phyloP scores from a whole-genome alignment of 371 early-diverging fungal genomes.

The Nematocida major region DNA sequence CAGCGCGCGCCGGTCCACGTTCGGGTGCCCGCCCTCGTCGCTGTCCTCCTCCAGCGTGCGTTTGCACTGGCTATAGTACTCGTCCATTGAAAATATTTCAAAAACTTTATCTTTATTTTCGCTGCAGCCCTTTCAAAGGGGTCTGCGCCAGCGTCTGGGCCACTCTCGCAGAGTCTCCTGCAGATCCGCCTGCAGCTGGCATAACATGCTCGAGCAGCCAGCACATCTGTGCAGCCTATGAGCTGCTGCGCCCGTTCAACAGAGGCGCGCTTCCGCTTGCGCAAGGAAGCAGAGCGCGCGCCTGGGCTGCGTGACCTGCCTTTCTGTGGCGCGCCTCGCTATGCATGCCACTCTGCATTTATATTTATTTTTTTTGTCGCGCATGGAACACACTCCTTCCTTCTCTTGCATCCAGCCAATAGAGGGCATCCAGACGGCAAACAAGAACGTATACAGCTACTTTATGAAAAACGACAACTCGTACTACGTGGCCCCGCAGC shows the following conservation, averaged over 20 bases:
- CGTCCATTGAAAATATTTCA: slow-evolving; percentile 27
- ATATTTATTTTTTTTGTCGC: not conserved
- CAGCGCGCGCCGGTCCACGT: slow-evolving; percentile 57
- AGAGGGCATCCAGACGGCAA: slow-evolving; percentile 54
- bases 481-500: slow-evolving; percentile 48
- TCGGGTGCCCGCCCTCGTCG: slow-evolving; percentile 56
- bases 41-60: slow-evolving; percentile 10
- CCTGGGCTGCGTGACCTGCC: not conserved
- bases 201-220: no score
- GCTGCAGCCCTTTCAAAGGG: no score
- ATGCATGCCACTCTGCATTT: not conserved
- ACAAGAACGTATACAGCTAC: slow-evolving; percentile 64
- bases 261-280: not conserved
- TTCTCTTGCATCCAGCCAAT: slow-evolving; percentile 24
- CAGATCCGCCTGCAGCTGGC: no score
- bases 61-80: not conserved
- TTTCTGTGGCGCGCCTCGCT: not conserved
- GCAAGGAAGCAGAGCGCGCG: not conserved
- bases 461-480: slow-evolving; percentile 63
- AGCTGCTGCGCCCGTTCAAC: not conserved
- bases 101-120: no score
- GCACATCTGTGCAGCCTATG: no score
- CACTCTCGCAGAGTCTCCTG: no score
- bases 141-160: no score
- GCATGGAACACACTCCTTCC: slow-evolving; percentile 35